A percentile compares a stretch with the other conserved stretches of the same genome.
Evolutionary conservation across 2,329 filamentous ascomycete species (phyloP).

Genomic region (Neofusicoccum cordaticola): DNA sequence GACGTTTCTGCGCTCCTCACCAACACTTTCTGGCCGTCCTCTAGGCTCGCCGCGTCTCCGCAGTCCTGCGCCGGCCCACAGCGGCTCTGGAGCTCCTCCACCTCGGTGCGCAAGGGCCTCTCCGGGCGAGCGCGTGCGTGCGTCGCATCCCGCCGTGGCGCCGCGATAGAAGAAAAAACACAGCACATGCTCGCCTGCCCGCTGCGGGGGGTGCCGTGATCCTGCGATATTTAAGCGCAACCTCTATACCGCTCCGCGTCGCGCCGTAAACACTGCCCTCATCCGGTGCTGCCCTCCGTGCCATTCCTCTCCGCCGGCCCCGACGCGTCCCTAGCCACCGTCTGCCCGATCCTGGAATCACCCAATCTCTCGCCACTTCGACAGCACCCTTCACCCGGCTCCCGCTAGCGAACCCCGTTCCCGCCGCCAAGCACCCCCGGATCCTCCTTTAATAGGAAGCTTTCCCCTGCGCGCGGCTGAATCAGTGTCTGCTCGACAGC

Average conservation of each 20-base stretch:
- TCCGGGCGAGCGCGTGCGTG: conserved; percentile 5
- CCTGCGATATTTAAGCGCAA: conserved; percentile 5
- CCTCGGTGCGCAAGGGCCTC: conserved; percentile 6
- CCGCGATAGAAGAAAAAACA: conserved; percentile 14
- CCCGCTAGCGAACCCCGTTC: not conserved
- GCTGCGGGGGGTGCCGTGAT: not conserved
- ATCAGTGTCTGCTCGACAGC: not conserved
- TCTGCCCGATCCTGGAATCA: conserved; percentile 3
- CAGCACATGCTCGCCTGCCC: conserved; percentile 11
- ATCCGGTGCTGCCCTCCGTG: not conserved
- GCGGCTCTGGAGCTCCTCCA: not conserved
- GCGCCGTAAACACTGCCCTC: not conserved
- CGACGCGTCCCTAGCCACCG: not conserved
- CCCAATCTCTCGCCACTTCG: conserved; percentile 13
- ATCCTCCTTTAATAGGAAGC: not conserved
- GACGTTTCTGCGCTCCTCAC: not conserved
- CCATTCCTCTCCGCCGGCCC: not conserved
- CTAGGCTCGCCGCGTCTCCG: not conserved
- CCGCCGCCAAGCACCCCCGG: not conserved
- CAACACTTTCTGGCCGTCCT: not conserved
- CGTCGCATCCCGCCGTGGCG: conserved; percentile 10
- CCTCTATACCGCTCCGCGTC: conserved; percentile 1
- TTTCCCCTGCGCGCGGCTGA: not conserved
- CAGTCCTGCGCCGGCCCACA: not conserved
- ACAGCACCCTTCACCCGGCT: not conserved